phyloP scores from a whole-genome alignment of 2,329 filamentous ascomycete species.

The Claviceps cyperi region DNA sequence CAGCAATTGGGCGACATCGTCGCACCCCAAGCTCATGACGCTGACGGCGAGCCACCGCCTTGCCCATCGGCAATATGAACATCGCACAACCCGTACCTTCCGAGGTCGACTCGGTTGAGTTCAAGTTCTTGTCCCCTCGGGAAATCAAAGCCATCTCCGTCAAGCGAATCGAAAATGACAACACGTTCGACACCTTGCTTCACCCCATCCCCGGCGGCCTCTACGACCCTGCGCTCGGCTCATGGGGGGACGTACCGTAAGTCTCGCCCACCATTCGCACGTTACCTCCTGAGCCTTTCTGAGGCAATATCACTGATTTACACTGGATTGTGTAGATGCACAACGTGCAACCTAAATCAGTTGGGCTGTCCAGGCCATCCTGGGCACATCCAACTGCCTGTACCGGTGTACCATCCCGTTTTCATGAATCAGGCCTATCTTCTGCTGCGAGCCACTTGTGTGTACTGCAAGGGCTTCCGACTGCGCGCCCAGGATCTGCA shows the following conservation, averaged over 20 bases:
- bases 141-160: conserved; percentile 87
- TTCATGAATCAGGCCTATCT: conserved; percentile 88
- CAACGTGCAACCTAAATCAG: conserved; percentile 78
- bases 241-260: conserved; percentile 74
- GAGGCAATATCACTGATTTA: no score
- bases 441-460: conserved; percentile 73
- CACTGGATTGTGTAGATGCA: conserved; percentile 44
- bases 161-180: conserved; percentile 83
- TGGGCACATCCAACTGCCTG: conserved; percentile 88
- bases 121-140: conserved; percentile 65
- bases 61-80: conserved; percentile 35
- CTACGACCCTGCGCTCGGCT: conserved; percentile 82
- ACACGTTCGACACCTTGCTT: conserved; percentile 83
- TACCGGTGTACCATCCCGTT: conserved; percentile 88
- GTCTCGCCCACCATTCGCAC: conserved; percentile 6
- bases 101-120: conserved; percentile 74
- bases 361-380: conserved; percentile 80
- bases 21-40: neutral
- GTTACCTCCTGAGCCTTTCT: no score
- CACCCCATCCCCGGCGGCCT: conserved; percentile 83
- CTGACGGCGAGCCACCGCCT: neutral
- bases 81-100: conserved; percentile 72
- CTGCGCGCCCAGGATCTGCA: conserved; percentile 65
- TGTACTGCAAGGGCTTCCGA: conserved; percentile 79
- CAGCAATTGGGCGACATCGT: neutral